Base-by-base conservation (phyloP, 768 basidiomycete genomes). In the Xerocomus spinulosus region DNA sequence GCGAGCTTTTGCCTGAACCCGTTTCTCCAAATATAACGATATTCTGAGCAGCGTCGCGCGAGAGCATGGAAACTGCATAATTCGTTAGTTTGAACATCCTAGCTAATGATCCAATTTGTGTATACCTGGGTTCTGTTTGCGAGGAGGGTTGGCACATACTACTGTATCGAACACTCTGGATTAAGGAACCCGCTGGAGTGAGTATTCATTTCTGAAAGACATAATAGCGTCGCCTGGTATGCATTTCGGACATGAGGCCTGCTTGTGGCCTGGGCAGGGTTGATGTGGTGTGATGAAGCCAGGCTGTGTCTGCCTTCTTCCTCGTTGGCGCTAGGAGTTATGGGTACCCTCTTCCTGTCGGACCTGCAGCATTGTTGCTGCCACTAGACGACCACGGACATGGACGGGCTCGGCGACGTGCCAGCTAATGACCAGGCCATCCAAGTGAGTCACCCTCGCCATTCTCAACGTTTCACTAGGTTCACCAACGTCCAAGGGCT, bases 1-100 rank as follows among this genome's bases (percentile, higher is more conserved):
- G 60, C 3, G 71, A 73, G 55, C 75, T 76, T 55, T 76, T 76
- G 3, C 70, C 68, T 35, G 63, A 48, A 20, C 64, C 64, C 4
- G 63, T 63, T 48, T 68, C 63, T 25, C 64, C 64, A 10, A 68
- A 68, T 49, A 66, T 55, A 37, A 66, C 55, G 14, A 66, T 58
- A 39, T 66, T 66, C 25, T 63, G 64, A 18, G 34, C n/a, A 20
- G 36, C 37, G 44, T 42, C 32, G 34, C 20, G 45, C 29, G 48
- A 34, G 41, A 51, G 17, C 60, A 62, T 61, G 37, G 44, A n/a
- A 24, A 12, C 54, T 59, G 24, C 24, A 33, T 4, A 9, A 18
- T 39, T 53, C 12, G 30, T 60, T 34, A 54, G 46, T 42, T 42
- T n/a, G 2, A 17, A 42, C 28, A 29, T 33, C 33, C 17, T 9